Evolutionary conservation across 2,329 filamentous ascomycete species (phyloP).

Genomic region (Apiospora saccharicola): DNA sequence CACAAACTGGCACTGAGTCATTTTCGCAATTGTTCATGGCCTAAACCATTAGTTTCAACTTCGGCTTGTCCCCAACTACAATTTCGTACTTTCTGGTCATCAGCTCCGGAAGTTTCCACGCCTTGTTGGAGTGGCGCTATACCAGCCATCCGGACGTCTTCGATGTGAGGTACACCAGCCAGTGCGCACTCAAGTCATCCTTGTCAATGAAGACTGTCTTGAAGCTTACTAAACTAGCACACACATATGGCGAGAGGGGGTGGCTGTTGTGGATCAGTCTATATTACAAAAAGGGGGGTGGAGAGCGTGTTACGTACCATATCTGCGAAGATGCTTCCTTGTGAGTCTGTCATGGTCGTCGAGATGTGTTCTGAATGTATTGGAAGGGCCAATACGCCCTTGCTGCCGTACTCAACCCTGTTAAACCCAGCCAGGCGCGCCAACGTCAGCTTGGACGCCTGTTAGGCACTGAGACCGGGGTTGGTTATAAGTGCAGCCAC

Average conservation of each 20-base stretch:
- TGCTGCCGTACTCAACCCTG: too few species aligned
- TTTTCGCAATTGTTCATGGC: background rate
- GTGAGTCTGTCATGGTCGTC: too few species aligned
- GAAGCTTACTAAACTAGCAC: background rate
- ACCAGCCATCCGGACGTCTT: constrained; percentile 41
- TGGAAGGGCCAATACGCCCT: too few species aligned
- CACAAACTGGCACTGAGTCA: background rate
- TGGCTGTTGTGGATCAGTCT: too few species aligned
- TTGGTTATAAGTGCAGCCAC: too few species aligned
- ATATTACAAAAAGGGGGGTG: too few species aligned
- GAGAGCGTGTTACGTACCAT: too few species aligned
- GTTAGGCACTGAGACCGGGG: too few species aligned
- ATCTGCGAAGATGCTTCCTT: too few species aligned
- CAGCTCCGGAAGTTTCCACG: constrained; percentile 48
- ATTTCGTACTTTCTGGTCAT: constrained; percentile 40
- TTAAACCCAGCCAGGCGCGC: too few species aligned
- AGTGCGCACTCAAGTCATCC: constrained; percentile 38
- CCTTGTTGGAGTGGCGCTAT: constrained; percentile 47
- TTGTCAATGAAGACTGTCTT: constrained; percentile 34
- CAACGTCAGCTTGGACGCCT: too few species aligned
- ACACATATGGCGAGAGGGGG: background rate
- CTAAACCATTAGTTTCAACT: constrained; percentile 36
- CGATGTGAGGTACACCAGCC: constrained; percentile 40
- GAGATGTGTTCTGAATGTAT: too few species aligned
- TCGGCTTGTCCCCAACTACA: constrained; percentile 38